Percentiles rank a stretch among this genome's conserved stretches.
phyloP scores from a whole-genome alignment of 805 yeast genomes.

The Cyberlindnera euphorbiae region DNA sequence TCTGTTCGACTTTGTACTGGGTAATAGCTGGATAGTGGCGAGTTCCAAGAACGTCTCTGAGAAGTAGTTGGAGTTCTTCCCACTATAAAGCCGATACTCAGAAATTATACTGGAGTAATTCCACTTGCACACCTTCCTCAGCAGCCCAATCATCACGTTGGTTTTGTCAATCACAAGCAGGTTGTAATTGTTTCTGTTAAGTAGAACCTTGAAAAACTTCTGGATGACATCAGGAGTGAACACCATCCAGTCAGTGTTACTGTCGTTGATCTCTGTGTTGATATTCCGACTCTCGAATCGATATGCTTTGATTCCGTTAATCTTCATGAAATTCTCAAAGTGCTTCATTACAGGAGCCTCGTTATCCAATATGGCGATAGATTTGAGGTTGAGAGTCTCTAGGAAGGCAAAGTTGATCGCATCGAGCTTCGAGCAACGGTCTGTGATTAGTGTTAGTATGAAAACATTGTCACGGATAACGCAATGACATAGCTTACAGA shows the following conservation, averaged over 20 bases:
- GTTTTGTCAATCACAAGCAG: slow-evolving; percentile 74
- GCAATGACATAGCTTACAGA: slow-evolving; percentile 40
- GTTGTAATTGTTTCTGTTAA: slow-evolving; percentile 62
- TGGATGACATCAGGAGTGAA: slow-evolving; percentile 61
- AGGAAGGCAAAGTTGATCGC: slow-evolving; percentile 74
- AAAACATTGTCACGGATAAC: no score
- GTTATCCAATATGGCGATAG: slow-evolving; percentile 74
- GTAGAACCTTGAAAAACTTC: slow-evolving; percentile 58
- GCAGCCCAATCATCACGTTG: slow-evolving; percentile 71
- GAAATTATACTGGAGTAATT: slow-evolving; percentile 75
- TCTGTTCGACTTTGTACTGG: slow-evolving; percentile 13
- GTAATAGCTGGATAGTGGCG: slow-evolving; percentile 45
- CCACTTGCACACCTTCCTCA: slow-evolving; percentile 87
- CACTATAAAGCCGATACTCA: slow-evolving; percentile 77
- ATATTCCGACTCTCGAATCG: slow-evolving; percentile 29
- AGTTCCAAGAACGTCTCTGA: slow-evolving; percentile 82
- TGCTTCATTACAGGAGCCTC: slow-evolving; percentile 72
- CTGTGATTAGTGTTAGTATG: slow-evolving; percentile 18
- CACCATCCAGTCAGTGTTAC: slow-evolving; percentile 56
- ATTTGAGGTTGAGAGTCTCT: slow-evolving; percentile 62
- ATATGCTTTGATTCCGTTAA: slow-evolving; percentile 46
- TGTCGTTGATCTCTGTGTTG: slow-evolving; percentile 23
- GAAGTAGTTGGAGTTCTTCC: slow-evolving; percentile 67
- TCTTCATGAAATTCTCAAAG: slow-evolving; percentile 59
- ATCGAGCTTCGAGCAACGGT: slow-evolving; percentile 76